Evolutionary conservation across 306 rosid genomes (phyloP), one percentile per base, ranked within the genome.

Genomic region (Casuarina cunninghamiana): DNA sequence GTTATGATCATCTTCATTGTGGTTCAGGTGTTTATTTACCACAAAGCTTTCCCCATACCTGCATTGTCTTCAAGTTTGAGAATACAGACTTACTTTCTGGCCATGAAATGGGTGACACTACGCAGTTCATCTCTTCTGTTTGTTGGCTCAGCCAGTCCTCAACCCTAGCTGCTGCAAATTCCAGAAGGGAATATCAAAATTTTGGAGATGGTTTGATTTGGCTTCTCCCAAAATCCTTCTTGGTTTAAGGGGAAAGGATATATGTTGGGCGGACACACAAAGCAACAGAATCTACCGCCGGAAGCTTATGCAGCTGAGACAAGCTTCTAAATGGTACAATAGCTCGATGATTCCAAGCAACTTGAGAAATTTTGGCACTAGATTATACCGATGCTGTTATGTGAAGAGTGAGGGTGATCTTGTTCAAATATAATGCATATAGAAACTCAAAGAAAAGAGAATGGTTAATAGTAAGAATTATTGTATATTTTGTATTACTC

Each of bases 1-100:
- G 8, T 42, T 41, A 77, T 71, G 69, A 10, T 84, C 69, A 1
- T 77, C 1, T 69, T 79, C 2, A 53, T 73, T 77, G 73, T 80
- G 88, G 71, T 78, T 61, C 78, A 96, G 99, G 98, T 96, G 79
- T 93, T 91, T 75, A n/a, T 96, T 77, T 96, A 93, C 88, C 98
- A 96, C 89, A 96, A 96, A 83, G 97, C 93, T 69, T 96, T 96
- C 76, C 97, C 99, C 61, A 96, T 96, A 97, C 97, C 98, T 1
- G 97, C 92, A 49, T 83, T 93, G 83, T 91, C 97, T 91, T 86
- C 89, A 91, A 96, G 86, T 96, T 90, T 86, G 90, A 91, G 46
- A 87, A 77, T 82, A 86, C 92, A 12, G 96, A 96, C 78, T 89
- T 95, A 19, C 82, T 85, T 58, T 90, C 97, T 1, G 89, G 97